Conservation (phyloP, 805 yeast genomes). For the Lachancea waltii region DNA sequence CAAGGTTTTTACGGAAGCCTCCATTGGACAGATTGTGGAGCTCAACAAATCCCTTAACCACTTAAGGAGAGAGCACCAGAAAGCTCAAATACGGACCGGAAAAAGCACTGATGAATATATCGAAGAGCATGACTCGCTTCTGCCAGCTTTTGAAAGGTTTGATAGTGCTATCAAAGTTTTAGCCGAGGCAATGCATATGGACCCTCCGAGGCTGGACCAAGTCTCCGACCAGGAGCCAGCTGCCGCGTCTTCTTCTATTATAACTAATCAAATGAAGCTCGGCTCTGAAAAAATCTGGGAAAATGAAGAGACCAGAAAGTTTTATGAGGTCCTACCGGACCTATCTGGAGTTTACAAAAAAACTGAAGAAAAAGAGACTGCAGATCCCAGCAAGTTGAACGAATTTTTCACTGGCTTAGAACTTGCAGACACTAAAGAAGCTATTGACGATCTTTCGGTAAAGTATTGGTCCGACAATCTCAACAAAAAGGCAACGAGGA, state of each 20-base stretch:
- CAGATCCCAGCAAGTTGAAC: slow-evolving; percentile 32
- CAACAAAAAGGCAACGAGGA: slow-evolving; percentile 67
- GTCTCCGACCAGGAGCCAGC: slow-evolving; percentile 22
- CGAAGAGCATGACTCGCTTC: slow-evolving; percentile 30
- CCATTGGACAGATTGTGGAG: slow-evolving; percentile 33
- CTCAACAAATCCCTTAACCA: slow-evolving; percentile 34
- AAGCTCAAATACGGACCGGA: slow-evolving; percentile 63
- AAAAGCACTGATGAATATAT: slow-evolving; percentile 38
- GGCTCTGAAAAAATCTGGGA: slow-evolving; percentile 47
- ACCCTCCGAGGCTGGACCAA: slow-evolving; percentile 33
- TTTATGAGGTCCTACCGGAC: slow-evolving; percentile 52
- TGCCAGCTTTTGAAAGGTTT: slow-evolving; percentile 41
- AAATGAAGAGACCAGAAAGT: slow-evolving; percentile 54
- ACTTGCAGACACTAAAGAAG: slow-evolving; percentile 39
- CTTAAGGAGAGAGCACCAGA: slow-evolving; percentile 38
- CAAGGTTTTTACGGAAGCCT: slow-evolving; percentile 38
- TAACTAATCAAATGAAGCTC: slow-evolving; percentile 19
- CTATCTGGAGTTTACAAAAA: slow-evolving; percentile 22
- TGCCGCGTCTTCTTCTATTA: slow-evolving; percentile 20
- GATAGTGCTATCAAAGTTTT: slow-evolving; percentile 38
- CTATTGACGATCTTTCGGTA: slow-evolving; percentile 42
- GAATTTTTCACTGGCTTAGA: slow-evolving; percentile 41
- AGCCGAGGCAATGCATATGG: slow-evolving; percentile 36
- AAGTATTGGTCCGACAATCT: slow-evolving; percentile 46
- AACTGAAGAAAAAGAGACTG: slow-evolving; percentile 18